phyloP scores from a whole-genome alignment of 108 stramenopile species.

The Nitzschia inconspicua region DNA sequence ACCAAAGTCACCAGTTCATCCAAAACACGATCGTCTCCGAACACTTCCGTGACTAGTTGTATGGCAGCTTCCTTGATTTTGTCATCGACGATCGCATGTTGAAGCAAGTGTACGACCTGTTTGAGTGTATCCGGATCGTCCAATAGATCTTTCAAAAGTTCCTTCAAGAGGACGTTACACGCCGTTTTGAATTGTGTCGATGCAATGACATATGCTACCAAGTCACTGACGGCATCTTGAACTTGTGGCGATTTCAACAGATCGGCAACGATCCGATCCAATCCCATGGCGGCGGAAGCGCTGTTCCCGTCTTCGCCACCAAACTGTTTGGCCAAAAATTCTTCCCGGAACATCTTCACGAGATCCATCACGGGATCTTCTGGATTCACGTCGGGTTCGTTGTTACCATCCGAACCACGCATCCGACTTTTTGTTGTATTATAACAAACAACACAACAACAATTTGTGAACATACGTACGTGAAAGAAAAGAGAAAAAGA shows the following conservation, averaged over 20 bases:
- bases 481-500: not conserved
- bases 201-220: conserved; percentile 52
- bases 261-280: conserved; percentile 38
- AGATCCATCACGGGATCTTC: conserved; percentile 47
- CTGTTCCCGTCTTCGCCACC: not conserved
- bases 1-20: conserved; percentile 60
- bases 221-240: conserved; percentile 37
- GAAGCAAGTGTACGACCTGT: conserved; percentile 65
- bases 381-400: conserved; percentile 22
- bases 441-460: not conserved
- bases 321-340: conserved; percentile 1
- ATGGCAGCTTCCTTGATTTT: conserved; percentile 54
- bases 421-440: conserved; percentile 20
- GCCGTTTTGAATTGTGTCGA: conserved; percentile 64
- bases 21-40: conserved; percentile 74
- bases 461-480: not conserved
- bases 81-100: conserved; percentile 69
- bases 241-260: conserved; percentile 32
- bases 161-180: conserved; percentile 48
- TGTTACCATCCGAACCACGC: conserved; percentile 21
- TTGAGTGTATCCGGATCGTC: conserved; percentile 67
- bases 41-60: conserved; percentile 54
- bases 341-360: conserved; percentile 22
- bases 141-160: conserved; percentile 72
- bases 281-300: conserved; percentile 1